phyloP scores from a whole-genome alignment of 73 alveolate species.

The Durusdinium trenchii region DNA sequence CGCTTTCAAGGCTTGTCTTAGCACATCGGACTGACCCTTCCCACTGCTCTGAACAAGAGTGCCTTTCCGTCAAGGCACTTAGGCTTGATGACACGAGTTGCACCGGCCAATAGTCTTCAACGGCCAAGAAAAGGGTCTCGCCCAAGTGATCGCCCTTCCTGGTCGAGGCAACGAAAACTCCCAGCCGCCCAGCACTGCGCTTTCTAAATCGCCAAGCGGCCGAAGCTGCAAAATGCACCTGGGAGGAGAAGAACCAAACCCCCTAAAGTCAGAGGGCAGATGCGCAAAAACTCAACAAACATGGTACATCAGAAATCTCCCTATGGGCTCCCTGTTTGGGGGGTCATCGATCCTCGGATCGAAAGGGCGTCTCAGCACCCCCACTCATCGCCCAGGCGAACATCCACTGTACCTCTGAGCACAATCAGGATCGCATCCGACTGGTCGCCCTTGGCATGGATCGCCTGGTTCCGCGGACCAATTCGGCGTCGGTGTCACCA shows the following conservation, averaged over 20 bases:
- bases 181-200: too few relatives aligned
- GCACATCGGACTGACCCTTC: not conserved
- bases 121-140: conserved; percentile 74
- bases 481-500: not conserved
- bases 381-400: conserved; percentile 71
- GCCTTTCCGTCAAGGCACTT: not conserved
- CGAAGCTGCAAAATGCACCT: conserved; percentile 87
- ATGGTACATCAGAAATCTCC: too few relatives aligned
- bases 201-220: conserved; percentile 42
- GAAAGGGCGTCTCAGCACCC: not conserved
- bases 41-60: not conserved
- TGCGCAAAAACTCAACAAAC: too few relatives aligned
- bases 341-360: not conserved
- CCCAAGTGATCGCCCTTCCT: conserved; percentile 84
- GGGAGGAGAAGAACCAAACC: not conserved
- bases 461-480: conserved; percentile 8
- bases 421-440: conserved; percentile 62
- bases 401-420: conserved; percentile 50
- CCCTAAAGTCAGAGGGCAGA: not conserved
- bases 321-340: too few relatives aligned
- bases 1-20: not conserved
- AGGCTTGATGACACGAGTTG: conserved; percentile 53
- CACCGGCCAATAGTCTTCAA: conserved; percentile 63
- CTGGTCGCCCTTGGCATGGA: conserved; percentile 63
- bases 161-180: not conserved